Evolutionary conservation across 2,329 filamentous ascomycete genomes (phyloP), one percentile per base, ranked within the genome.

Genomic region (Hypoxylon rubiginosum): DNA sequence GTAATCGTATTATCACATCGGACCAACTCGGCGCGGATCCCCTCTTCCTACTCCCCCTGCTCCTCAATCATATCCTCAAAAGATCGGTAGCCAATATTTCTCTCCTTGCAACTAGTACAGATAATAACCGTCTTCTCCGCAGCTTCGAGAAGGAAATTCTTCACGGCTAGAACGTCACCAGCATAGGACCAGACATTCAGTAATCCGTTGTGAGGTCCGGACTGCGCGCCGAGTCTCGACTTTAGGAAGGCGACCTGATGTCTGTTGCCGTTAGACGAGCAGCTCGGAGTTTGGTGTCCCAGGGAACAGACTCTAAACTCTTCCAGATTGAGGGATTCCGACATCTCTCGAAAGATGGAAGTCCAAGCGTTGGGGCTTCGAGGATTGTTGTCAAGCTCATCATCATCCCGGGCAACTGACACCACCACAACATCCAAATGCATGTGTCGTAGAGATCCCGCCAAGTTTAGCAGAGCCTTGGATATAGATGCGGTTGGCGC

Each of bases 201-300:
- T 24, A 72, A 46, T 4, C 67, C 66, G 48, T 66, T 67, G 3
- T 21, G 32, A 10, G 59, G 57, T 1, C 64, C 64, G 1, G 68
- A 66, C 54, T 74, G 72, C 13, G 51, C 32, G 3, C 72, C 72
- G 13, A 62, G 7, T 7, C 39, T 32, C 0, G 72, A 74, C 43
- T 56, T 62, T 17, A 67, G 49, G 52, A 74, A 74, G 10, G 64
- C 67, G 7, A 73, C 72, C 4, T 69, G 66, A 43, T 74, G 72
- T 15, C 67, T 65, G 7, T 65, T 68, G 11, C 52, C 57, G 4
- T 64, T 50, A 9, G 45, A 26, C 48, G 63, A 66, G 39, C 72
- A 72, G 5, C 30, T 59, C 30, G 36, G 21, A 4, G 68, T 71
- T 10, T 71, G 64, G 39, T 73, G 71, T 39, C 68, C 67, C 5